Percentiles rank a stretch among this genome's conserved stretches.
Conservation (phyloP, 2,329 filamentous ascomycete species). For the Colletotrichum sp. region DNA sequence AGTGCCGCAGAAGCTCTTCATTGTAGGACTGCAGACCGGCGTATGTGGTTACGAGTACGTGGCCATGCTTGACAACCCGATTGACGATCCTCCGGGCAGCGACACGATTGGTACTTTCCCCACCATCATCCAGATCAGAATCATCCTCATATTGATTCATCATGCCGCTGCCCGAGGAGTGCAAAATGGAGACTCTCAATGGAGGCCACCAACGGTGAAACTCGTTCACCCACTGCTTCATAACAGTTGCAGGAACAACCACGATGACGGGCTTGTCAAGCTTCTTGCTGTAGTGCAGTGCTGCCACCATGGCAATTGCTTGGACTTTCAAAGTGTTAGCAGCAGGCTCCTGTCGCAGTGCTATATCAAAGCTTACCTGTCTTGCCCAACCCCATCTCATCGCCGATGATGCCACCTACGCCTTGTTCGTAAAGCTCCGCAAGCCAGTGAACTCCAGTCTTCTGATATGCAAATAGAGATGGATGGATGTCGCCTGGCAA, state of each 20-base stretch:
- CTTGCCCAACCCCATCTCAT: constrained; percentile 99
- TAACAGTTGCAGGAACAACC: constrained; percentile 90
- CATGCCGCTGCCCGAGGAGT: constrained; percentile 97
- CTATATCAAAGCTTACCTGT: constrained; percentile 50
- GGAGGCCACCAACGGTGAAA: constrained; percentile 99
- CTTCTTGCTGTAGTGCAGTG: constrained; percentile 88
- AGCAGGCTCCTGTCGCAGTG: neutral
- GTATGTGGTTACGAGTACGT: constrained; percentile 95
- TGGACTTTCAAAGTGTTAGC: constrained; percentile 45
- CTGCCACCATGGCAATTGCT: constrained; percentile 79
- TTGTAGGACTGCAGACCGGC: constrained; percentile 93
- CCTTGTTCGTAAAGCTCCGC: constrained; percentile 89
- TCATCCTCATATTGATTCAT: constrained; percentile 73
- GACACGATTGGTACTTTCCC: constrained; percentile 47
- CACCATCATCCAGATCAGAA: constrained; percentile 50
- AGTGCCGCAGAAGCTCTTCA: constrained; percentile 77
- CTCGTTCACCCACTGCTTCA: constrained; percentile 98
- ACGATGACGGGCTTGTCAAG: constrained; percentile 86
- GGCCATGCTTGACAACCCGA: constrained; percentile 80
- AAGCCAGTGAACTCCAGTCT: constrained; percentile 95
- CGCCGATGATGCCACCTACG: constrained; percentile 92
- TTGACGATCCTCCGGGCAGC: constrained; percentile 82
- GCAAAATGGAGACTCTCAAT: constrained; percentile 91
- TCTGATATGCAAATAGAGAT: constrained; percentile 94
- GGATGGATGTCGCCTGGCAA: constrained; percentile 93